Evolutionary conservation across 2,329 filamentous ascomycete species (phyloP).

Genomic region (Colletotrichum costaricense): DNA sequence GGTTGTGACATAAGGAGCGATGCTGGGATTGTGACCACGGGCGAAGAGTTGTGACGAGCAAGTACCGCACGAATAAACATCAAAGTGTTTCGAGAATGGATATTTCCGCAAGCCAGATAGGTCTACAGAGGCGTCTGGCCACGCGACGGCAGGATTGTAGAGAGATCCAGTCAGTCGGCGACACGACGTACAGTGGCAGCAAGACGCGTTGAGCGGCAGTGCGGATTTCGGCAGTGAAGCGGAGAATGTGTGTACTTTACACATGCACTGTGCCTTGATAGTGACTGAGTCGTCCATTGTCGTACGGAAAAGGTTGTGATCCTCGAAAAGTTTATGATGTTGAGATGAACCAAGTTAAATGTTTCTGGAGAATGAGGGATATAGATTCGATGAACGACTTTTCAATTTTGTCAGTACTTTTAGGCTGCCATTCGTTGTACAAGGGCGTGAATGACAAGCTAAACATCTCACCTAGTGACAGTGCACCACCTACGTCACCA

Average conservation of each 20-base stretch:
- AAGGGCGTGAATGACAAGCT: neutral
- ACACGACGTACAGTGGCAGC: constrained; percentile 64
- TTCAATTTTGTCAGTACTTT: neutral
- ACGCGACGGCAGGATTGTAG: constrained; percentile 48
- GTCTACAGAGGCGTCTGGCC: constrained; percentile 48
- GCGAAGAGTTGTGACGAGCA: constrained; percentile 60
- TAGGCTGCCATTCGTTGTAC: neutral
- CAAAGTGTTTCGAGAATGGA: constrained; percentile 46
- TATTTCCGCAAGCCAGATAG: constrained; percentile 48
- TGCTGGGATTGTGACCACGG: constrained; percentile 24
- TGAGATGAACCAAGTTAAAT: no score
- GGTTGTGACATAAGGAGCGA: constrained; percentile 47
- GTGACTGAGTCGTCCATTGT: neutral
- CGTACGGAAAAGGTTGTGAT: neutral
- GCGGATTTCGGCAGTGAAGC: constrained; percentile 43
- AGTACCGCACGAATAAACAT: constrained; percentile 53
- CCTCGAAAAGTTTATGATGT: neutral
- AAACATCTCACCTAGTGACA: neutral
- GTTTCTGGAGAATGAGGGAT: no score
- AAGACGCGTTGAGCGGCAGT: constrained; percentile 53
- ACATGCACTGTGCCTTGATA: constrained; percentile 52
- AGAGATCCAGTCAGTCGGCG: constrained; percentile 56
- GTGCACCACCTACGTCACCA: neutral
- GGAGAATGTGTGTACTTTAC: constrained; percentile 54
- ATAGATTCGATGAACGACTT: neutral